Base-by-base conservation (phyloP, 345 rosid genomes). In the Pseudoturritis turrita region DNA sequence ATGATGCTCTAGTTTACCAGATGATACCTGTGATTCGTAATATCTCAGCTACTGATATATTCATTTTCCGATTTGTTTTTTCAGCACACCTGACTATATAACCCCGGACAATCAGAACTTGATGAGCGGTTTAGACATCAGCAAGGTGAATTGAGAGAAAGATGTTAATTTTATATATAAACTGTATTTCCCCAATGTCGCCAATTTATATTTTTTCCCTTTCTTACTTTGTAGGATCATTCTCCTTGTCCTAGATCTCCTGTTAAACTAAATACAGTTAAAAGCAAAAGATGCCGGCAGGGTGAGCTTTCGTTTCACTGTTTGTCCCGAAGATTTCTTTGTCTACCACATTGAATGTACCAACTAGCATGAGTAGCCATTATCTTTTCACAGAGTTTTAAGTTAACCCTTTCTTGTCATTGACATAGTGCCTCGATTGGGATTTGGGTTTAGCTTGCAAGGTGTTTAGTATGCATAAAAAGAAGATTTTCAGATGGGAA, bases 21-120 rank as follows among this genome's bases (percentile, higher is more conserved):
- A 26, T 54, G 13, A 7, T 44, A 39, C 36, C 3, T 25, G 21
- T 50, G 33, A 15, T 26, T 57, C 13, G 51, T 49, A 41, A 17
- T 21, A 41, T 60, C 23, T 46, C 33, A 47, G 44, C 45, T 74
- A 50, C 49, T 53, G 37, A 43, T 22, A 17, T 19, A 28, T 39
- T 15, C 4, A 0, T 14, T 40, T 10, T 68, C 15, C 7, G 62
- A 53, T n/a, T 58, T 35, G 31, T 49, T 18, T 33, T 73, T 80
- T 77, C 90, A 96, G 98, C 77, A 92, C 99, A 64, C 99, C 99
- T 6, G 99, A 92, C 72, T 96, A 96, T 65, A 86, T 92, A 62
- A 92, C 98, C 1, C 97, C 99, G 8, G 96, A 87, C 62, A 87
- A 96, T 82, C 99, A 85, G 74, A 82, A 83, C 59, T 41, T 87